Evolutionary conservation across 768 basidiomycete genomes (phyloP), one percentile per base, ranked within the genome.

Genomic region (Lentinula sp.): DNA sequence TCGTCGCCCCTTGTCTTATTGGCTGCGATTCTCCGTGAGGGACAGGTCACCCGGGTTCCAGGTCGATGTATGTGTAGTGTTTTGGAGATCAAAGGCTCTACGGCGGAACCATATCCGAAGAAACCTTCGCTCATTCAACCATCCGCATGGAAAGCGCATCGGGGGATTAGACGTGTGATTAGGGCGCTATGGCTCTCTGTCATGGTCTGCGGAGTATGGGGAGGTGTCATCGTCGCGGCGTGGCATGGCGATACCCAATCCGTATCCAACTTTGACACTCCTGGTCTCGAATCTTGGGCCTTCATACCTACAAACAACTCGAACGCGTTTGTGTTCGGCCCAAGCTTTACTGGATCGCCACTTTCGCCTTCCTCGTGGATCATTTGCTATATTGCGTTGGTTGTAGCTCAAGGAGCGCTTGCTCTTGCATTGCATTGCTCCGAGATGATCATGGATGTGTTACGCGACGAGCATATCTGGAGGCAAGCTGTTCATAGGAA

Each of bases 1-100:
- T 69, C 71, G 33, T 73, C 72, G 1, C 62, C 69, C 16, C 64
- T 74, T 15, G 71, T 71, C 12, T 62, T 68, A 1, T 70, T 71
- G 3, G 70, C 73, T 1, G 73, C 72, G 2, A 61, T 73, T 32
- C 61, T 74, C 12, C 66, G 70, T 16, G 67, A 73, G 8, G 61
- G 65, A 1, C 66, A 66, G 8, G 65, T 73, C 48, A 0, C 65
- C 3, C 65, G 59, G 1, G 61, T 64, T 28, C 41, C 62, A 2
- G 67, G 63, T 4, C 69, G 55, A 9, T 71, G 73, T 33, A 73
- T 73, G 73, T 61, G 43, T n/a, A 59, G 67, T 43, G 67, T 70
- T 13, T 57, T 52, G 4, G 62, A 67, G 18, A 16, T 33, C 28
- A 51, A 51, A 12, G 46, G 46, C 20, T 48, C 46, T 16, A 48